A percentile compares a stretch with the other conserved stretches of the same genome.
These are phyloP conservation scores for Leishmania braziliensis DNA, from an alignment of 208 protist species.

Conservation along the genomic window DNA sequence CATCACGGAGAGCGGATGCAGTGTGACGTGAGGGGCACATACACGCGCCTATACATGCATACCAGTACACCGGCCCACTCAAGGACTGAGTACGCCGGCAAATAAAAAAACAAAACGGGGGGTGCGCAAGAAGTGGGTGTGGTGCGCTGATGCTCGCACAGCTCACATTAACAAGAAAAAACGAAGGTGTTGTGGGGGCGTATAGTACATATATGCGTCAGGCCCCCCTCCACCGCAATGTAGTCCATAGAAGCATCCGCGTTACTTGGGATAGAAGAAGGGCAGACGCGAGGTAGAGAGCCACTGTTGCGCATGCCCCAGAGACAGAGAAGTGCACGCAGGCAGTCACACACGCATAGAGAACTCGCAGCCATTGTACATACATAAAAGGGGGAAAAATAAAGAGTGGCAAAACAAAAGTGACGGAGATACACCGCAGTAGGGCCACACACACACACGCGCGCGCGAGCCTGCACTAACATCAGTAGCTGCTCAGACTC, in stretches of 20 bases:
- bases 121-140: not conserved
- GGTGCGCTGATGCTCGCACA: not conserved
- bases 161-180: not conserved
- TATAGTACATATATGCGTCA: not conserved
- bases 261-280: not conserved
- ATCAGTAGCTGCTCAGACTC: not conserved
- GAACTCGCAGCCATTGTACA: not conserved
- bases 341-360: constrained; percentile 8
- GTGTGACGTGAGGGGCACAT: not conserved
- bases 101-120: not conserved
- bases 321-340: not conserved
- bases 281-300: not conserved
- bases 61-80: not conserved
- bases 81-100: not conserved
- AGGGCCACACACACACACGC: not conserved
- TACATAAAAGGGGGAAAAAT: not conserved
- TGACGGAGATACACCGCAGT: not conserved
- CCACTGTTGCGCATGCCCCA: not conserved
- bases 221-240: not conserved
- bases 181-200: not conserved
- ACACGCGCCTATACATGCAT: not conserved
- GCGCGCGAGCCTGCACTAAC: not conserved
- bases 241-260: not conserved
- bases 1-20: not conserved
- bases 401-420: not conserved